Base-by-base conservation (phyloP, 164 flowering plant species). In the Stephania japonica region DNA sequence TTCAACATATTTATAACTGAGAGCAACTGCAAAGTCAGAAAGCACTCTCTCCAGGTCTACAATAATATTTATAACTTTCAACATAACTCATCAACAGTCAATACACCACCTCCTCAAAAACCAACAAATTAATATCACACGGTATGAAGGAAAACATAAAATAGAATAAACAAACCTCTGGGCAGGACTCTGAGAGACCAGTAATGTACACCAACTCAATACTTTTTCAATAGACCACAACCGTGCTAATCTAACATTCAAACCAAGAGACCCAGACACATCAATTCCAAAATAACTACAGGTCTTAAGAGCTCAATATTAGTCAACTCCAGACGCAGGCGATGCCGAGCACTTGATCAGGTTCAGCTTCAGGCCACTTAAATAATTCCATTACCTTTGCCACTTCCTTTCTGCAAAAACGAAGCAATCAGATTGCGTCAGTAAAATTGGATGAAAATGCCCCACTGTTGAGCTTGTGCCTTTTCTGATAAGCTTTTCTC, bases 401-500 rank as follows among this genome's bases (percentile, higher is more conserved):
- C 97, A 88, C 80, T 84, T 90, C 74, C 85, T 85, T 80, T 87
- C 97, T 91, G 97, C 16, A 56, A 56, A 14, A 56, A 72, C 13
- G 50, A 18, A n/a, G 13, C 42, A 53, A 69, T 42, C 38, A 70
- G 70, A 3, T 50, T 61, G 71, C 47, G 26, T 64, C 16, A 74
- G 47, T 24, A 75, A 69, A 61, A 6, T 62, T 12, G 24, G 26
- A 14, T 14, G 64, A 53, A 53, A 23, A 71, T 70, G 27, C 6
- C 2, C 53, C 6, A 47, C 1, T 47, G 53, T 9, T 14, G n/a
- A n/a, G n/a, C n/a, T n/a, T n/a, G n/a, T n/a, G n/a, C n/a, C n/a
- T n/a, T n/a, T n/a, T n/a, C n/a, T n/a, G n/a, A n/a, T n/a, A n/a
- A n/a, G n/a, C n/a, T n/a, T n/a, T n/a, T n/a, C n/a, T n/a, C n/a